Evolutionary conservation across 2,329 filamentous ascomycete genomes (phyloP).

Genomic region (Botrytis elliptica): DNA sequence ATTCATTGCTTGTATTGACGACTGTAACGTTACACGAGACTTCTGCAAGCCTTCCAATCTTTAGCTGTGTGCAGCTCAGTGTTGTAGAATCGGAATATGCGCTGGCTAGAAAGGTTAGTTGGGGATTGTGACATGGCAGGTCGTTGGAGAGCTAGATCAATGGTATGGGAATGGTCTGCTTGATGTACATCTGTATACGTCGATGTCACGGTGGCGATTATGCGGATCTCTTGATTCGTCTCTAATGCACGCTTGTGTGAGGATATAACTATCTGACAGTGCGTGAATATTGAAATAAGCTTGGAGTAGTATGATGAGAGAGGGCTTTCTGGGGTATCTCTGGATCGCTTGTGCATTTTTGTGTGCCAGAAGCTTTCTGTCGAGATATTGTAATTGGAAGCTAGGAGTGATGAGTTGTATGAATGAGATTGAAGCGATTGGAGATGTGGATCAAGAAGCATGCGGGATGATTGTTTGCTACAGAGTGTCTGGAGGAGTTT

Average conservation of each 20-base stretch:
- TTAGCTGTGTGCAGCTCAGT: background rate
- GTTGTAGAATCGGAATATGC: background rate
- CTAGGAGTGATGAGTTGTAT: background rate
- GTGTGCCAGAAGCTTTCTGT: background rate
- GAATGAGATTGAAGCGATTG: background rate
- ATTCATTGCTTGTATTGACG: background rate
- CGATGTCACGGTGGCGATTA: background rate
- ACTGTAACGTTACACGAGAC: background rate
- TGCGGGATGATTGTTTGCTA: accelerated
- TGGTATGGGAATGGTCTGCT: background rate
- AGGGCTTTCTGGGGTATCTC: background rate
- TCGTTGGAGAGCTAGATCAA: background rate
- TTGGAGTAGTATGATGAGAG: background rate
- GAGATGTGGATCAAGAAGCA: background rate
- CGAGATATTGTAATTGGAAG: background rate
- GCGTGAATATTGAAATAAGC: background rate
- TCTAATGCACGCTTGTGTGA: background rate
- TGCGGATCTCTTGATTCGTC: background rate
- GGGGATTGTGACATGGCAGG: background rate
- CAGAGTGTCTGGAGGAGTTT: background rate
- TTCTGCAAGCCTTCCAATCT: background rate
- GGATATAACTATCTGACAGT: background rate
- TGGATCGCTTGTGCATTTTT: background rate
- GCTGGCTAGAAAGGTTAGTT: background rate
- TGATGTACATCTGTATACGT: background rate